Conservation (phyloP, 164 flowering plant species). For the Protea cynaroides region DNA sequence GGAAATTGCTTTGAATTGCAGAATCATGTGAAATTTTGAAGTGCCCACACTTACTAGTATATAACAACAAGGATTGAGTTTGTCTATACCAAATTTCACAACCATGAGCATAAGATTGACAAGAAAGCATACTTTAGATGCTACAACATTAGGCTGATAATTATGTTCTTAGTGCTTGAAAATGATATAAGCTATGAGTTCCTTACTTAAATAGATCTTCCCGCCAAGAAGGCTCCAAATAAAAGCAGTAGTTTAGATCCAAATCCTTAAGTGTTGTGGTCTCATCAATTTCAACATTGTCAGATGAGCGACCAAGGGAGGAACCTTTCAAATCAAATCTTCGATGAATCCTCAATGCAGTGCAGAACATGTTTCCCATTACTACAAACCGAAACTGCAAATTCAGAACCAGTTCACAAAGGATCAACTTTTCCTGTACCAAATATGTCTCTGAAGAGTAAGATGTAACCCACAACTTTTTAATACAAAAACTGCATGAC, state of each 20-base stretch:
- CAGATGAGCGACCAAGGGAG: slow-evolving; percentile 87
- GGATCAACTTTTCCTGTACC: slow-evolving; percentile 3
- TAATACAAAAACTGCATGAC: too few species aligned
- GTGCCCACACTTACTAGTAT: too few species aligned
- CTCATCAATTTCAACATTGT: slow-evolving; percentile 94
- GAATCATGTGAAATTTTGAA: too few species aligned
- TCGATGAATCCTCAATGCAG: slow-evolving; percentile 89
- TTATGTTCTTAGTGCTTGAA: not conserved
- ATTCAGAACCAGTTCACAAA: slow-evolving; percentile 9
- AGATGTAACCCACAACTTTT: too few species aligned
- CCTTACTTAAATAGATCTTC: slow-evolving; percentile 73
- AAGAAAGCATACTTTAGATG: not conserved
- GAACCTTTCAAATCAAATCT: slow-evolving; percentile 98
- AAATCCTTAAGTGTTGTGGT: slow-evolving; percentile 94
- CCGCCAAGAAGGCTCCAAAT: slow-evolving; percentile 94
- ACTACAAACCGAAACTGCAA: slow-evolving; percentile 97
- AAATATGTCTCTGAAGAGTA: not conserved
- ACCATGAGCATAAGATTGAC: not conserved
- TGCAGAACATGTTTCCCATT: slow-evolving; percentile 99
- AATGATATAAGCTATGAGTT: slow-evolving; percentile 1
- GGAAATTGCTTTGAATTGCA: too few species aligned
- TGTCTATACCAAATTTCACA: not conserved
- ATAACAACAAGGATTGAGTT: not conserved
- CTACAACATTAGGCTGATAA: not conserved
- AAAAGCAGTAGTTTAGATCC: slow-evolving; percentile 84